Percentiles rank a stretch among this genome's conserved stretches.
Conservation (phyloP, 2,329 filamentous ascomycete genomes). For the Colletotrichum karsti region DNA sequence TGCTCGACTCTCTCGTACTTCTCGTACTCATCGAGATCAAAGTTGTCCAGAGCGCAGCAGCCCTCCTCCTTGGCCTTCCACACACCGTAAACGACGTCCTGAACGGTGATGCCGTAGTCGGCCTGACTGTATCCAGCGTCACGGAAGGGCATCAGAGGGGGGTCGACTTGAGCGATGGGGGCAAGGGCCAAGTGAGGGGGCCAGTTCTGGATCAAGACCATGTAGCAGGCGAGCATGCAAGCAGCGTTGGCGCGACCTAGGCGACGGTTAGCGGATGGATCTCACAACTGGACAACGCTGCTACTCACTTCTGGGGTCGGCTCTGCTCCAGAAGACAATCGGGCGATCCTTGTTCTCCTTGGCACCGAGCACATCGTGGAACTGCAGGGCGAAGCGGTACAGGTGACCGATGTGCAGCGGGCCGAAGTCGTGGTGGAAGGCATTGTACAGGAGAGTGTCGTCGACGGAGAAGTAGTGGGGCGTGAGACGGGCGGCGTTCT, state of each 20-base stretch:
- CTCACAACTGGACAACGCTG: neutral
- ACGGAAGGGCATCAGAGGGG: conserved; percentile 97
- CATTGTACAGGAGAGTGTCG: conserved; percentile 92
- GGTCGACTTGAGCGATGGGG: conserved; percentile 95
- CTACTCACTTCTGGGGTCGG: conserved; percentile 85
- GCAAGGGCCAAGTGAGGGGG: conserved; percentile 94
- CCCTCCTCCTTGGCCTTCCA: conserved; percentile 99
- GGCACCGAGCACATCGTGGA: conserved; percentile 93
- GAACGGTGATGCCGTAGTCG: conserved; percentile 93
- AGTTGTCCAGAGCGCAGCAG: conserved; percentile 90
- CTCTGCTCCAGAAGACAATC: conserved; percentile 95
- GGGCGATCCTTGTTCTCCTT: conserved; percentile 89
- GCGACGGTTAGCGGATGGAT: conserved; percentile 34
- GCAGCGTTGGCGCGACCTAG: conserved; percentile 92
- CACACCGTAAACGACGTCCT: conserved; percentile 97
- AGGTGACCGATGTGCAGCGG: conserved; percentile 97
- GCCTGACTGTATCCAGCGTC: conserved; percentile 99
- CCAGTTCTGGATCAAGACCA: conserved; percentile 98
- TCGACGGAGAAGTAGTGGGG: conserved; percentile 98
- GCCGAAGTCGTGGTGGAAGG: conserved; percentile 98
- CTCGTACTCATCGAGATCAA: conserved; percentile 97
- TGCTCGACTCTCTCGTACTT: conserved; percentile 95
- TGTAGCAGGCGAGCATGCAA: conserved; percentile 95
- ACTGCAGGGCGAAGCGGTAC: conserved; percentile 94
- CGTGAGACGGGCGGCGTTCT: conserved; percentile 52